A percentile compares a stretch with the other conserved stretches of the same genome.
Evolutionary conservation across 495 filamentous ascomycete genomes (phyloP).

Genomic region (Lasiosphaeris hirsuta): DNA sequence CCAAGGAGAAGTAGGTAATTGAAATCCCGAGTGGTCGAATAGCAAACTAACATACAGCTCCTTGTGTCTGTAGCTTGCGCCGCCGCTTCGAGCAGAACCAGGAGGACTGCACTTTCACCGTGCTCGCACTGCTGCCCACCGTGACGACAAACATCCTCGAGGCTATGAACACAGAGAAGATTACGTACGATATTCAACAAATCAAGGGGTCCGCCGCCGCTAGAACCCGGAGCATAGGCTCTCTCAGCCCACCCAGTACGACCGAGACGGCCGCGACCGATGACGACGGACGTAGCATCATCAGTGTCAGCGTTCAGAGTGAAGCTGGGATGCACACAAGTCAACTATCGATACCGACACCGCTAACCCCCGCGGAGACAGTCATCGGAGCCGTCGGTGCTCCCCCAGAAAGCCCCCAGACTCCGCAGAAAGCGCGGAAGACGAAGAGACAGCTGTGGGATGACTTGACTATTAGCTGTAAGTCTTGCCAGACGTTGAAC

Average conservation of each 20-base stretch:
- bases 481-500: slow-evolving; percentile 22
- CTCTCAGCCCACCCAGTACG: slow-evolving; percentile 65
- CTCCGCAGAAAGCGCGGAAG: slow-evolving; percentile 55
- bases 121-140: slow-evolving; percentile 89
- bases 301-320: slow-evolving; percentile 62
- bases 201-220: slow-evolving; percentile 74
- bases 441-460: slow-evolving; percentile 94
- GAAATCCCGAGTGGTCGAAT: neutral
- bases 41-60: slow-evolving; percentile 11
- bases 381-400: slow-evolving; percentile 31
- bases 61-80: slow-evolving; percentile 59
- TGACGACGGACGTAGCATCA: slow-evolving; percentile 75
- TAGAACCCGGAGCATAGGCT: slow-evolving; percentile 61
- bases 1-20: slow-evolving; percentile 80
- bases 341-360: slow-evolving; percentile 55
- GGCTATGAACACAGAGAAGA: slow-evolving; percentile 81
- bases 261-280: slow-evolving; percentile 54
- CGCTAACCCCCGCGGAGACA: slow-evolving; percentile 34
- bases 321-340: slow-evolving; percentile 78
- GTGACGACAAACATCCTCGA: slow-evolving; percentile 85
- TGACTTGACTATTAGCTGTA: slow-evolving; percentile 94
- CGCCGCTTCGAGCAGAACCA: slow-evolving; percentile 98
- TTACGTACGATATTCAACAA: slow-evolving; percentile 87
- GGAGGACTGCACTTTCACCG: slow-evolving; percentile 97
- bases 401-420: slow-evolving; percentile 17